Evolutionary conservation across 1,284 basidiomycete species (phyloP).

Genomic region (Ceratobasidium sp.): DNA sequence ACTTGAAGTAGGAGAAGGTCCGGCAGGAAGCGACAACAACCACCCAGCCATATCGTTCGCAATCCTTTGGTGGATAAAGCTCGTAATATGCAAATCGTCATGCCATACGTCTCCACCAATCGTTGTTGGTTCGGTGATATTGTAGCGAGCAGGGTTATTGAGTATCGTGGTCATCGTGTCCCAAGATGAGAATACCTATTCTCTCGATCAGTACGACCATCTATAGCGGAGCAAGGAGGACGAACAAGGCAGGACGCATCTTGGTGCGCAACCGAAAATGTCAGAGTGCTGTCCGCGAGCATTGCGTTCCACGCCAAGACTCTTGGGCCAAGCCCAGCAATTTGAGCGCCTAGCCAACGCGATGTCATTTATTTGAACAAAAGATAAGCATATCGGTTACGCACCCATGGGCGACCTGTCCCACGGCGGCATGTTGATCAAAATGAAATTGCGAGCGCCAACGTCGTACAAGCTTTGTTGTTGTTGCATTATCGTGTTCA

Average conservation of each 20-base stretch:
- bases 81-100: conserved; percentile 14
- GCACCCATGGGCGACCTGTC: conserved; percentile 58
- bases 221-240: not conserved
- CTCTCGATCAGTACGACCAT: not conserved
- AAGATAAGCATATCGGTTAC: conserved; percentile 26
- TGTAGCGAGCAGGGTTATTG: conserved; percentile 1
- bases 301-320: conserved; percentile 15
- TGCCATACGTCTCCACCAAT: conserved; percentile 11
- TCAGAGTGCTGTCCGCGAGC: not conserved
- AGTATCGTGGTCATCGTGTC: conserved; percentile 4
- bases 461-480: conserved; percentile 59
- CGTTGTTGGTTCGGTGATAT: not conserved
- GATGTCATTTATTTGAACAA: too few relatives aligned
- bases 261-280: not conserved
- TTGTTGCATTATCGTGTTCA: conserved; percentile 53
- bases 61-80: not conserved
- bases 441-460: conserved; percentile 67
- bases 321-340: not conserved
- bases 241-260: conserved; percentile 6
- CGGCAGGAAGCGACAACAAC: not conserved
- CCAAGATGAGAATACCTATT: conserved; percentile 12
- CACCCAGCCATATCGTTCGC: conserved; percentile 6
- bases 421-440: conserved; percentile 68
- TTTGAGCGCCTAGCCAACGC: not conserved
- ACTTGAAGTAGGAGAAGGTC: not conserved